Conservation (phyloP, 2,329 filamentous ascomycete genomes). For the Trichophyton simii region DNA sequence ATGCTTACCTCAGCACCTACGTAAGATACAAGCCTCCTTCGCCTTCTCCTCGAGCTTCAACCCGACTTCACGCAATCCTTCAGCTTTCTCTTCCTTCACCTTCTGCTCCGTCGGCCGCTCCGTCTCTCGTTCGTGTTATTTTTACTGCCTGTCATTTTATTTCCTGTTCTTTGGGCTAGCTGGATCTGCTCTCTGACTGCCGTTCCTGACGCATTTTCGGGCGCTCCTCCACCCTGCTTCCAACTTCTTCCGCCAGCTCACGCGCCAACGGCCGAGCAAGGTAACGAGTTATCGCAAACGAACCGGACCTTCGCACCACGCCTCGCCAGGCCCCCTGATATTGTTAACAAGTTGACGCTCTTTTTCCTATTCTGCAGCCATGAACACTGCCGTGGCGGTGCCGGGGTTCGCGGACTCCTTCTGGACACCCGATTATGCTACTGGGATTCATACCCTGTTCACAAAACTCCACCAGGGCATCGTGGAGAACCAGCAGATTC, state of each 20-base stretch:
- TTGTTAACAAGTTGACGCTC: neutral
- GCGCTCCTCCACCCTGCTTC: neutral
- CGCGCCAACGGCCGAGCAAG: neutral
- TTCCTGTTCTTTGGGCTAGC: neutral
- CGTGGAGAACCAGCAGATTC: constrained; percentile 84
- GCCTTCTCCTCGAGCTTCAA: neutral
- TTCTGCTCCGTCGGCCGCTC: neutral
- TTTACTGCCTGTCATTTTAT: neutral
- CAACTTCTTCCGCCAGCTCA: neutral
- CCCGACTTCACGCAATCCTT: neutral
- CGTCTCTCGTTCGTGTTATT: constrained; percentile 1
- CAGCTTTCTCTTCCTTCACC: constrained; percentile 1
- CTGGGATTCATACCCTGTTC: constrained; percentile 87
- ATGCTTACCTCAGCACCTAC: neutral
- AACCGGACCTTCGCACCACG: neutral
- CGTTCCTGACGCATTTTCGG: neutral
- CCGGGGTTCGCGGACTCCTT: constrained; percentile 89
- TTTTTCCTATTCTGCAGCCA: neutral
- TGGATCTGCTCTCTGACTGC: neutral
- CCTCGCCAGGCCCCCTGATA: neutral
- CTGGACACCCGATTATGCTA: constrained; percentile 96
- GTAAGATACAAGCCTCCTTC: neutral
- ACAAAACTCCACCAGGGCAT: constrained; percentile 94
- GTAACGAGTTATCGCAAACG: neutral
- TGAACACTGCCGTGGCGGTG: constrained; percentile 42